Evolutionary conservation across 2,329 filamentous ascomycete species (phyloP).

Genomic region (Teratosphaeria destructans): DNA sequence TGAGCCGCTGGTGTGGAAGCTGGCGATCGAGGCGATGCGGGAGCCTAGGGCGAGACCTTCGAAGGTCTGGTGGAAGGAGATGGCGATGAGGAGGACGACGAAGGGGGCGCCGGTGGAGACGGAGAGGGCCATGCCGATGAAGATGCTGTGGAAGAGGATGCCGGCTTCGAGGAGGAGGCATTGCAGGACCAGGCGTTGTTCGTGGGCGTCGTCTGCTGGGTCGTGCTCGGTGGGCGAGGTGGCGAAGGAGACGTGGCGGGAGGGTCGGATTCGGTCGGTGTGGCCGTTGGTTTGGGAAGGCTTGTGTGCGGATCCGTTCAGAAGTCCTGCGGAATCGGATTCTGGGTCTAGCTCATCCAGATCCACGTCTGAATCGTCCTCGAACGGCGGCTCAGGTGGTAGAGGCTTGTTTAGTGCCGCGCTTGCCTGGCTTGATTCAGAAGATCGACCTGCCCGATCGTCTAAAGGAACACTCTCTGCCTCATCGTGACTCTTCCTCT

Average conservation of each 20-base stretch:
- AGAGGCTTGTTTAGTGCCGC: constrained; percentile 22
- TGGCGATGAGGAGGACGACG: constrained; percentile 55
- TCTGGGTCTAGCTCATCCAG: constrained; percentile 24
- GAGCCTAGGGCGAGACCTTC: constrained; percentile 60
- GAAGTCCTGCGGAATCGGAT: neutral
- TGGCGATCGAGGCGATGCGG: constrained; percentile 58
- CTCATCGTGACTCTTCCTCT: neutral
- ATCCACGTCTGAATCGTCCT: constrained; percentile 20
- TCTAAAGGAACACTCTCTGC: constrained; percentile 8
- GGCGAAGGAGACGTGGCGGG: constrained; percentile 10
- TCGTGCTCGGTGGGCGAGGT: constrained; percentile 1
- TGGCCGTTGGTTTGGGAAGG: constrained; percentile 8
- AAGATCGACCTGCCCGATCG: constrained; percentile 8
- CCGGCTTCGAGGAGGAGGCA: constrained; percentile 67
- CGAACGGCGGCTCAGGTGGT: constrained; percentile 15
- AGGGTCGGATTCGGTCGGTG: constrained; percentile 4
- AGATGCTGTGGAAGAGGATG: constrained; percentile 69
- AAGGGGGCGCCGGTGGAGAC: constrained; percentile 57
- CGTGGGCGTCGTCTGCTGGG: constrained; percentile 21
- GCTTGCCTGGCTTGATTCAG: constrained; percentile 12
- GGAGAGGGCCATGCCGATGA: constrained; percentile 63
- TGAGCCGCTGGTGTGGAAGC: constrained; percentile 57
- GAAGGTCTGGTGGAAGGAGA: constrained; percentile 62
- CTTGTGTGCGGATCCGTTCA: constrained; percentile 8
- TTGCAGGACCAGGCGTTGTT: constrained; percentile 58